phyloP scores from a whole-genome alignment of 495 filamentous ascomycete genomes.

The Zalerion maritima region DNA sequence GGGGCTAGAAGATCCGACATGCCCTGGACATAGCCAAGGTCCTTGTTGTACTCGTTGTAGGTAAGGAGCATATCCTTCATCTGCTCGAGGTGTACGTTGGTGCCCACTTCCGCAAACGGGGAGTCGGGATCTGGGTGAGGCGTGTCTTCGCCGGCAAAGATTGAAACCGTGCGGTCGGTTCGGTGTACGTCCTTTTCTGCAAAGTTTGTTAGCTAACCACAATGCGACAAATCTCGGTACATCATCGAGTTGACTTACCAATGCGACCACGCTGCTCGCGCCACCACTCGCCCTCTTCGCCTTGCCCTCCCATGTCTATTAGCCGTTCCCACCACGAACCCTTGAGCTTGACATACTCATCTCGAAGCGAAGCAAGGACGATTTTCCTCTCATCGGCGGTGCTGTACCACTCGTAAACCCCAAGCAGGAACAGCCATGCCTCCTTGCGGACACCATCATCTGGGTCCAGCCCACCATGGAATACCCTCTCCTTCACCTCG shows the following conservation, averaged over 20 bases:
- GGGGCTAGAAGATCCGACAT: slow-evolving; percentile 96
- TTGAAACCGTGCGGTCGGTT: slow-evolving; percentile 80
- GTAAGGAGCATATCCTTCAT: slow-evolving; percentile 98
- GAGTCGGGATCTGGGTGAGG: slow-evolving; percentile 97
- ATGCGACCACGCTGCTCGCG: slow-evolving; percentile 87
- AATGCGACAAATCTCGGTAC: not conserved
- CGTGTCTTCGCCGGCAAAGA: slow-evolving; percentile 92
- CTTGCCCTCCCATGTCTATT: slow-evolving; percentile 59
- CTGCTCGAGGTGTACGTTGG: slow-evolving; percentile 95
- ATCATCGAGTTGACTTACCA: slow-evolving; percentile 40
- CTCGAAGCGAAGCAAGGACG: slow-evolving; percentile 67
- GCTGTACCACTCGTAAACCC: slow-evolving; percentile 83
- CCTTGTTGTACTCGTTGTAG: slow-evolving; percentile 92
- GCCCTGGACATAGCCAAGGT: slow-evolving; percentile 91
- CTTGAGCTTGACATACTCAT: slow-evolving; percentile 89
- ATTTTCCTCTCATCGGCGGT: slow-evolving; percentile 65
- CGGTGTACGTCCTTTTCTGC: slow-evolving; percentile 96
- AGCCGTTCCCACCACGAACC: slow-evolving; percentile 93
- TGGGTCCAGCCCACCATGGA: slow-evolving; percentile 82
- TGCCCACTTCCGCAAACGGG: slow-evolving; percentile 78
- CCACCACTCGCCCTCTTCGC: slow-evolving; percentile 82
- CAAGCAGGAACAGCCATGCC: slow-evolving; percentile 89
- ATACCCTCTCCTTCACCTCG: slow-evolving; percentile 90
- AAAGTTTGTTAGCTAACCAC: slow-evolving; percentile 16
- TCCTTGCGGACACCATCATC: slow-evolving; percentile 89